Evolutionary conservation across 768 basidiomycete species (phyloP).

Genomic region (Neoboletus brunneissimus): DNA sequence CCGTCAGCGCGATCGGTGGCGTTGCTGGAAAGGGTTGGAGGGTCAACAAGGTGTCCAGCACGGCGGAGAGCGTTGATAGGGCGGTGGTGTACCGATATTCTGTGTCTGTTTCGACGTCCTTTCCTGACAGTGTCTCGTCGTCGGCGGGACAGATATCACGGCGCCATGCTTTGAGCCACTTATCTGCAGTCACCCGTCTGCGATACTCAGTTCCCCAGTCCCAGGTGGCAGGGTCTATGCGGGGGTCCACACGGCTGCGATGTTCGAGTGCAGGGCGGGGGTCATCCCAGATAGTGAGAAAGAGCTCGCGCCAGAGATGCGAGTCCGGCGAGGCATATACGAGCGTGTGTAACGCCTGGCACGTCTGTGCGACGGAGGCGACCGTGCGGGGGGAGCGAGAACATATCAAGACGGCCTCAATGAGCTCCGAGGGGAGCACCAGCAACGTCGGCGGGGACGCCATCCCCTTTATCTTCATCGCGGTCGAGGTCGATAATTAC

Average conservation of each 20-base stretch:
- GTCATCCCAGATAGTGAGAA: conserved; percentile 49
- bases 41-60: conserved; percentile 37
- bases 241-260: conserved; percentile 24
- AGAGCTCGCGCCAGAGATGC: conserved; percentile 49
- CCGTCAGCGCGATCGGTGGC: conserved; percentile 21
- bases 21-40: conserved; percentile 29
- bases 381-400: conserved; percentile 32
- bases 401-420: conserved; percentile 36
- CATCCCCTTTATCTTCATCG: neutral
- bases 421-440: conserved; percentile 39
- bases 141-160: conserved; percentile 7
- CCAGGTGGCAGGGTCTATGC: conserved; percentile 14
- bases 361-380: conserved; percentile 37
- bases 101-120: neutral
- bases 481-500: neutral
- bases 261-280: conserved; percentile 38
- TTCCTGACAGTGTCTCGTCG: neutral
- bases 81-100: neutral
- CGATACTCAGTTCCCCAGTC: conserved; percentile 28
- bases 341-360: conserved; percentile 33
- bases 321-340: conserved; percentile 35
- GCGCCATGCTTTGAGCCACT: conserved; percentile 25
- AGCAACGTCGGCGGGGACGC: neutral
- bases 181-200: conserved; percentile 21
- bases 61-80: conserved; percentile 24